These are phyloP conservation scores for Sclerotiophoma versabilis DNA, from an alignment of 2,329 filamentous ascomycete genomes.

Conservation along the genomic window DNA sequence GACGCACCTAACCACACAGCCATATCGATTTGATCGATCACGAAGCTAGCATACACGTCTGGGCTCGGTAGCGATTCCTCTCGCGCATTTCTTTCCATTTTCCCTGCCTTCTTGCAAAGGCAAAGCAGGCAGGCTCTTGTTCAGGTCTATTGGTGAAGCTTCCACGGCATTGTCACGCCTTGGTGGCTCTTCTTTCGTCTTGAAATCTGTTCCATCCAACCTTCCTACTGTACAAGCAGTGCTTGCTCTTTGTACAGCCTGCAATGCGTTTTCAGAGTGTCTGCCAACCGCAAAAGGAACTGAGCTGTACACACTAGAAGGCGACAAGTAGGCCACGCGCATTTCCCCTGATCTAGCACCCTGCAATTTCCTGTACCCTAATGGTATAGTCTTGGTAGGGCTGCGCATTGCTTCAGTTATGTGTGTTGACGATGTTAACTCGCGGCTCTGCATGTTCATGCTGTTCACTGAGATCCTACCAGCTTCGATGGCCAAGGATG, in stretches of 20 bases:
- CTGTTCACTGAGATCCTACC: slow-evolving; percentile 1
- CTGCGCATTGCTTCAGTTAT: background rate
- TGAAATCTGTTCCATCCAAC: background rate
- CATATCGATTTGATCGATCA: too few species aligned
- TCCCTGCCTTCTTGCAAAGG: background rate
- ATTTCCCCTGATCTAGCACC: background rate
- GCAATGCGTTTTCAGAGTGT: background rate
- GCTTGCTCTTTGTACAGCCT: background rate
- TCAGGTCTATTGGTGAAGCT: background rate
- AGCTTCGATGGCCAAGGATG: slow-evolving; percentile 3
- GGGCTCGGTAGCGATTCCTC: too few species aligned
- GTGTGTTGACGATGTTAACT: background rate
- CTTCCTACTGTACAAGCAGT: background rate
- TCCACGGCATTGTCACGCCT: background rate
- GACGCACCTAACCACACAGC: too few species aligned
- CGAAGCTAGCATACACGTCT: too few species aligned
- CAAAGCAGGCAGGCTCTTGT: slow-evolving; percentile 3
- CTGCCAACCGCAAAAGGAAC: background rate
- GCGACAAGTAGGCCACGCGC: background rate
- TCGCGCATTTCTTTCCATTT: too few species aligned
- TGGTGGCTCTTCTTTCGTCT: background rate
- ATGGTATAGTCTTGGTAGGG: background rate
- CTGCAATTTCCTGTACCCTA: background rate
- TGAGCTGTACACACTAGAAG: background rate
- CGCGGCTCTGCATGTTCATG: background rate